Base-by-base conservation (phyloP, 139 green algal genomes). In the Micromonas commoda region DNA sequence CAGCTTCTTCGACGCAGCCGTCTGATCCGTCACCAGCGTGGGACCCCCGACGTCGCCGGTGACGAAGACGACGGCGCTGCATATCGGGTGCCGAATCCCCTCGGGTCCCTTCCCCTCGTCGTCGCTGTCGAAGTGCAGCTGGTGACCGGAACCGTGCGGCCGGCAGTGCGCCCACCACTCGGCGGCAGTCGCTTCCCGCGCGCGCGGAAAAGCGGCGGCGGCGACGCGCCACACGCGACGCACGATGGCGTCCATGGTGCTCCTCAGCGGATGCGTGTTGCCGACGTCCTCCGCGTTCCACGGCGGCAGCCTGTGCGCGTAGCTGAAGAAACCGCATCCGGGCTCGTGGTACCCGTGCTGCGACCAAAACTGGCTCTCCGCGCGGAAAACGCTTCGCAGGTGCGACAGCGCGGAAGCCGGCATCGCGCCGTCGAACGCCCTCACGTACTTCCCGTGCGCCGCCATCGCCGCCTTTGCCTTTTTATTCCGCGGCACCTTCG, bases 81-180 rank as follows among this genome's bases (percentile, higher is more conserved):
- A 75, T 20, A 75, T 75, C 35, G 68, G 68, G 53, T 75, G 68
- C 26, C 23, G 52, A 9, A 75, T 9, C 38, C 19, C 35, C n/a
- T 63, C 29, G 37, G 38, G 9, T 16, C 4, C 79, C 79, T 67
- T 65, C 45, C 71, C 68, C 53, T 75, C 68, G 29, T 75, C 37
- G 68, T 75, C 26, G 2, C 34, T 61, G 37, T 75, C 68, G 38
- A 75, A 75, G 29, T 75, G 68, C 37, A 61, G 34, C 35, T 91
- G 87, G 78, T 91, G 87, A 24, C 87, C 85, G 6, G 54, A 68
- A 34, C 33, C 61, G 73, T 89, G 85, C 0, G 77, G 78, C 16
- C 87, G 77, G 78, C 82, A 86, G 79, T 91, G 87, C 24, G 80
- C 85, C 87, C 86, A 90, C 81, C 85, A 87, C 82, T 89, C 85